phyloP scores from a whole-genome alignment of 2,329 filamentous ascomycete genomes.

The Camillea tinctor region DNA sequence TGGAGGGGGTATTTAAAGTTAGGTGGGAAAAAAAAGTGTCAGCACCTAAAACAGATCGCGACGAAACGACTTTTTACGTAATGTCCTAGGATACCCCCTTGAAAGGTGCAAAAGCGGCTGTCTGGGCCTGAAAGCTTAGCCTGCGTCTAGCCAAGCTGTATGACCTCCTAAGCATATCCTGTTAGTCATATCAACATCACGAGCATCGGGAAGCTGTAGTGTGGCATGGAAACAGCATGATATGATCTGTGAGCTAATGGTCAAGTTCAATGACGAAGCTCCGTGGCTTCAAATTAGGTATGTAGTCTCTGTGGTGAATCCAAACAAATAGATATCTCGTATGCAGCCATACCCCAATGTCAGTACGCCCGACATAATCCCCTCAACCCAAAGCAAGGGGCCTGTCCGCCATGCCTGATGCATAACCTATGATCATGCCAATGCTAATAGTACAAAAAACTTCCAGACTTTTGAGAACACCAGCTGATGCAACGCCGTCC shows the following conservation, averaged over 20 bases:
- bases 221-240: neutral
- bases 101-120: neutral
- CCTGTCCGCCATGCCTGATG: neutral
- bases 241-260: neutral
- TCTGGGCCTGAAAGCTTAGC: neutral
- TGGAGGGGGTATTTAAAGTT: no score
- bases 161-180: neutral
- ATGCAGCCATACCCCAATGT: neutral
- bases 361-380: neutral
- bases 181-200: neutral
- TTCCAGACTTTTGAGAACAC: no score
- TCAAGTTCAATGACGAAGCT: neutral
- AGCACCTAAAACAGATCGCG: no score
- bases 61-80: no score
- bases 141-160: neutral
- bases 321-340: neutral
- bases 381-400: no score
- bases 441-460: neutral
- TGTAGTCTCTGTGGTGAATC: neutral
- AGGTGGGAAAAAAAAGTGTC: no score
- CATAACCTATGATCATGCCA: neutral
- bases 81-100: no score
- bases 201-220: neutral
- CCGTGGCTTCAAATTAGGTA: neutral
- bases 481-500: slow-evolving; percentile 23